Percentiles rank a stretch among this genome's conserved stretches.
Evolutionary conservation across 257 asterid genomes (phyloP).

Genomic region (Gentiana dahurica): DNA sequence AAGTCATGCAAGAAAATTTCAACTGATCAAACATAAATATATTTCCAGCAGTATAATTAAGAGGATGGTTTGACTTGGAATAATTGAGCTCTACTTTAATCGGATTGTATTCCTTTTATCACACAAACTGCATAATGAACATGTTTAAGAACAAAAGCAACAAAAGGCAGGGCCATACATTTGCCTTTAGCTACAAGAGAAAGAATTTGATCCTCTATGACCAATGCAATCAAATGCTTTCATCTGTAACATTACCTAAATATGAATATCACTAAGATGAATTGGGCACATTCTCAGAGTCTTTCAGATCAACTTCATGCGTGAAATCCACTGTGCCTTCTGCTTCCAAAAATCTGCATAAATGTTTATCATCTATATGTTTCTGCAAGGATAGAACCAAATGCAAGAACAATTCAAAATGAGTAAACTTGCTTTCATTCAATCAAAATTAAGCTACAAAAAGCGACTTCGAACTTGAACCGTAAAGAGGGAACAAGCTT

Average conservation of each 20-base stretch:
- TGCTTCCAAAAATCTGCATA: slow-evolving; percentile 68
- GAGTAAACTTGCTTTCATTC: background rate
- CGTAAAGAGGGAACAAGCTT: slow-evolving; percentile 7
- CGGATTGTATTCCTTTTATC: no score
- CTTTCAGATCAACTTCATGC: slow-evolving; percentile 25
- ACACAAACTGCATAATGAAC: no score
- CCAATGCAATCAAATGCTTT: background rate
- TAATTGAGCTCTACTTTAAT: no score
- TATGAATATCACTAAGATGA: slow-evolving; percentile 3
- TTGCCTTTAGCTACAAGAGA: no score
- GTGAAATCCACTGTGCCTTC: slow-evolving; percentile 42
- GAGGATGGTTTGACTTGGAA: no score
- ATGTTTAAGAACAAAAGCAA: no score
- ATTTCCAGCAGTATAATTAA: no score
- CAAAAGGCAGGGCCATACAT: no score
- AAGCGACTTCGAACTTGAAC: background rate
- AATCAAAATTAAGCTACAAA: background rate
- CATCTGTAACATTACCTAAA: slow-evolving; percentile 6
- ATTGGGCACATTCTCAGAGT: slow-evolving; percentile 25
- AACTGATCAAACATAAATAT: no score
- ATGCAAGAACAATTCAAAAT: slow-evolving; percentile 6
- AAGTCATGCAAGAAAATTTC: no score
- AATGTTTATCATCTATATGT: slow-evolving; percentile 88
- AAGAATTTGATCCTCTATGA: no score
- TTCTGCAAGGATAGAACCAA: slow-evolving; percentile 26